Conservation (phyloP, 306 rosid genomes). For the Vigna hirtella region DNA sequence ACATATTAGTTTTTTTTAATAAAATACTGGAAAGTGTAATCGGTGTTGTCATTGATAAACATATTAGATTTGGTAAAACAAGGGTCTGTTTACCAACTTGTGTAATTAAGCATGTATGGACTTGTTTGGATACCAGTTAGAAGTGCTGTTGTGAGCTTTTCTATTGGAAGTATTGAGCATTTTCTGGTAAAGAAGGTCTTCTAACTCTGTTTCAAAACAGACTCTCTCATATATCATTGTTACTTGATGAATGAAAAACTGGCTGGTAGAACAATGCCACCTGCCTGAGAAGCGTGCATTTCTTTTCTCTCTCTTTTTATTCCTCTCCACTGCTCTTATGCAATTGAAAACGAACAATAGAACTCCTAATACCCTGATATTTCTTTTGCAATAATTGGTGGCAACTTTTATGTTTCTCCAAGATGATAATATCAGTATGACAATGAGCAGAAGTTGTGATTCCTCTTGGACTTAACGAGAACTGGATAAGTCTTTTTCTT, state of each 20-base stretch:
- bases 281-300: not conserved
- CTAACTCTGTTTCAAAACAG: too few relatives aligned
- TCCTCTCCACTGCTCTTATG: not conserved
- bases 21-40: not conserved
- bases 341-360: not conserved
- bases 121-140: too few relatives aligned
- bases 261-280: constrained; percentile 17
- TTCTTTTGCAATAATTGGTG: not conserved
- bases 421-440: not conserved
- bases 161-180: too few relatives aligned
- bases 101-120: not conserved
- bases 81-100: not conserved
- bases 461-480: not conserved
- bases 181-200: too few relatives aligned
- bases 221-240: not conserved
- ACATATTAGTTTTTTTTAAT: not conserved
- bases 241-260: constrained; percentile 17
- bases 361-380: constrained; percentile 2
- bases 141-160: too few relatives aligned
- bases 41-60: not conserved
- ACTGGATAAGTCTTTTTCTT: not conserved
- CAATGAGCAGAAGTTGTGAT: not conserved
- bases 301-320: not conserved
- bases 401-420: too few relatives aligned
- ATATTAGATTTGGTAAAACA: not conserved